These are phyloP conservation scores for Microdochium paspali DNA, from an alignment of 2,329 filamentous ascomycete genomes.

Conservation along the genomic window DNA sequence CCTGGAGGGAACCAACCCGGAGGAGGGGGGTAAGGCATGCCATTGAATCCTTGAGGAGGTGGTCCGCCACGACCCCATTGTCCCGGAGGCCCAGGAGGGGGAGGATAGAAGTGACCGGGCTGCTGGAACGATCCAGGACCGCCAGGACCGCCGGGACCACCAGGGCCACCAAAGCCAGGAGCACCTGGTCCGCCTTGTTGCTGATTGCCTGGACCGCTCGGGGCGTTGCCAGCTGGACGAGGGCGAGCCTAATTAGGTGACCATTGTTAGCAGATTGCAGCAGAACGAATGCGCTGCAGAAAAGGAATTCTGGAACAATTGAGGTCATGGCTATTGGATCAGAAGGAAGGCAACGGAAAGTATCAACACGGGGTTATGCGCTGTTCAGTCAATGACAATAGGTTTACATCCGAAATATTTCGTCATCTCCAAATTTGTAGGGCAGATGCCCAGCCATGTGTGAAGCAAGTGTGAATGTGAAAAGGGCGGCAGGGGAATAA, in stretches of 20 bases:
- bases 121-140: slow-evolving; percentile 32
- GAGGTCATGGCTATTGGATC: slow-evolving; percentile 40
- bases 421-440: slow-evolving; percentile 55
- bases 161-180: slow-evolving; percentile 11
- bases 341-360: slow-evolving; percentile 99
- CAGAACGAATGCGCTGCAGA: slow-evolving; percentile 29
- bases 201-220: slow-evolving; percentile 12
- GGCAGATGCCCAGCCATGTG: neutral
- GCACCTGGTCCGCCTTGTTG: slow-evolving; percentile 18
- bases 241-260: slow-evolving; percentile 24
- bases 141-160: slow-evolving; percentile 8
- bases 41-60: slow-evolving; percentile 52
- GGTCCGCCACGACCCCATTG: slow-evolving; percentile 45
- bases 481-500: slow-evolving; percentile 2
- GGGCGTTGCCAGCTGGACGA: slow-evolving; percentile 19
- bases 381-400: slow-evolving; percentile 69
- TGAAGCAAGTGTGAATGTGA: slow-evolving; percentile 9
- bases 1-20: slow-evolving; percentile 72
- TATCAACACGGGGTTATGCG: slow-evolving; percentile 90
- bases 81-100: slow-evolving; percentile 34
- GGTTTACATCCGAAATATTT: slow-evolving; percentile 97
- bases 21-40: slow-evolving; percentile 70
- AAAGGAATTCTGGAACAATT: slow-evolving; percentile 18
- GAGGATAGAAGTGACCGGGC: slow-evolving; percentile 37
- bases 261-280: slow-evolving; percentile 10